Evolutionary conservation across 805 yeast genomes (phyloP), one percentile per base, ranked within the genome.

Genomic region (Saccharomycopsis microspora): DNA sequence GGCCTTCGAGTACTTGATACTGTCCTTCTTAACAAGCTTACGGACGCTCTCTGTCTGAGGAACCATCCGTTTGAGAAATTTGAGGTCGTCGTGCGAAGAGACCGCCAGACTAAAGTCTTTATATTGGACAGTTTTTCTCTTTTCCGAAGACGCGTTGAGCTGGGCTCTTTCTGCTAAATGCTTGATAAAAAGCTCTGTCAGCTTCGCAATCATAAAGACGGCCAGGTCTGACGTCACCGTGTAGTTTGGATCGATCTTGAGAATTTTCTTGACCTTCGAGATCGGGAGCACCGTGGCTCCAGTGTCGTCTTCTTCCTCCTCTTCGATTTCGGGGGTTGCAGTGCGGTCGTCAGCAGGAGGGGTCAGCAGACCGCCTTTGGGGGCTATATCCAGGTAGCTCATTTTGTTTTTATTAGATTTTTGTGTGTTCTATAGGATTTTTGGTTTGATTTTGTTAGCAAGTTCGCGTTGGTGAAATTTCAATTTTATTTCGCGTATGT

Each of bases 221-320:
- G 90, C 86, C 32, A 79, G 68, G 48, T 76, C 81, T 3, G 87
- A 76, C 1, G 85, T 78, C 1, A 80, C 74, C 5, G 71, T 63
- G 55, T 81, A 82, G 37, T 80, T 88, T 10, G 87, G 85, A 59
- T 85, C 94, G 59, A 81, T 72, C 57, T 82, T 83, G 60, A 85
- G 73, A 46, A 85, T 80, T 55, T 80, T 72, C 57, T 82, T 82
- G 54, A 85, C 77, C 54, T 84, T 75, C 3, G 85, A 68, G 39
- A 83, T 64, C 4, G 93, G 95, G 30, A 85, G 61, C 3, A 67
- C 60, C 5, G 69, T 52, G 0, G 63, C 53, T 5, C 66, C 66
- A 1, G 60, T 57, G 2, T 56, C 57, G 5, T 58, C 65, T 19
- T 60, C 65, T 2, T 57, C 60, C 5, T 57, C 61, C 28, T 52